Conservation (phyloP, 805 yeast genomes). For the Candida tallmaniae region DNA sequence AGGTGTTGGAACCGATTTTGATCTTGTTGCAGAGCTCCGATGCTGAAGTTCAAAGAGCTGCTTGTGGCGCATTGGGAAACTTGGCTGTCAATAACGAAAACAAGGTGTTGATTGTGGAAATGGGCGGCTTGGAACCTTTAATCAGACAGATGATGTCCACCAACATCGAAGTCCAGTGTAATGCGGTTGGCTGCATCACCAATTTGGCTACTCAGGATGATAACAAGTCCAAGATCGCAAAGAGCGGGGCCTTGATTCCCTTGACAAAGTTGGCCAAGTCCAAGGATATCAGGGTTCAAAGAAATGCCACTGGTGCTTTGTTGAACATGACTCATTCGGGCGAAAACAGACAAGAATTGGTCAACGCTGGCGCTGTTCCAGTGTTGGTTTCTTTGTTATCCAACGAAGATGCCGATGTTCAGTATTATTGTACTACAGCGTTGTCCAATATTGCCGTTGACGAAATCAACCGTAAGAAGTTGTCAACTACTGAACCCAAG, state of each 20-base stretch:
- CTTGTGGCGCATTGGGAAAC: conserved; percentile 98
- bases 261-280: conserved; percentile 92
- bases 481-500: conserved; percentile 89
- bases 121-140: conserved; percentile 96
- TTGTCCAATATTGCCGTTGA: conserved; percentile 96
- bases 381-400: conserved; percentile 84
- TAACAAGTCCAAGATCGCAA: conserved; percentile 92
- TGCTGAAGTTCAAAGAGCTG: conserved; percentile 95
- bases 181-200: conserved; percentile 98
- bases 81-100: conserved; percentile 95
- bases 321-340: conserved; percentile 97
- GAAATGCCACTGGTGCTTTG: conserved; percentile 98
- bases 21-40: conserved; percentile 82
- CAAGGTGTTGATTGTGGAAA: conserved; percentile 87
- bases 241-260: conserved; percentile 93
- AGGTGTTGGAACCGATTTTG: conserved; percentile 89
- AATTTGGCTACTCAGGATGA: conserved; percentile 97
- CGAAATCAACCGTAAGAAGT: conserved; percentile 79
- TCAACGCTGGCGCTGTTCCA: conserved; percentile 97
- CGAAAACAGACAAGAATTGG: conserved; percentile 93
- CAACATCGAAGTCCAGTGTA: conserved; percentile 97
- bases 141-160: conserved; percentile 97
- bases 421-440: conserved; percentile 97
- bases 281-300: conserved; percentile 90
- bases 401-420: conserved; percentile 91